These are phyloP conservation scores for Yamagishiella unicocca DNA, from an alignment of 139 green algal genomes.

Conservation along the genomic window DNA sequence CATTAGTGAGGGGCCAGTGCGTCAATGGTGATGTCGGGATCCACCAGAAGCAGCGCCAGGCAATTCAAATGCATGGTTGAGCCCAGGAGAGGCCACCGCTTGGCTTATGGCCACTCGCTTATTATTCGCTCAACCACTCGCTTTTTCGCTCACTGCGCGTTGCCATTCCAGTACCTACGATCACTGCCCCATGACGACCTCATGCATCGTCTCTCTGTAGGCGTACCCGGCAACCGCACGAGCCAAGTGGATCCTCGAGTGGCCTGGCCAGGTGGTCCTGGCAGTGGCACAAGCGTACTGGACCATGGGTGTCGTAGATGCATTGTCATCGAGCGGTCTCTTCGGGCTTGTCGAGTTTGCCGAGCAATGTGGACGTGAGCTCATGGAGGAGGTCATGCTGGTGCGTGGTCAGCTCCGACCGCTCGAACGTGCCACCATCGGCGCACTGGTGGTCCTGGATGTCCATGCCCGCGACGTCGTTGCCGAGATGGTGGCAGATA, in stretches of 20 bases:
- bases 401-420: conserved; percentile 69
- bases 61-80: too few species aligned
- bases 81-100: too few species aligned
- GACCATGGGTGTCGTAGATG: conserved; percentile 54
- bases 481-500: conserved; percentile 67
- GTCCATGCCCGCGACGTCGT: conserved; percentile 78
- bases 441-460: conserved; percentile 77
- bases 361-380: conserved; percentile 54
- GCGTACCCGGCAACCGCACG: conserved; percentile 54
- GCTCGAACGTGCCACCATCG: conserved; percentile 70
- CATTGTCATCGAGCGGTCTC: conserved; percentile 44
- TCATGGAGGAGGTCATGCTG: conserved; percentile 67
- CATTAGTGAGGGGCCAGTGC: too few species aligned
- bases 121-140: too few species aligned
- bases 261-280: conserved; percentile 67
- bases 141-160: too few species aligned
- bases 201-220: conserved; percentile 21
- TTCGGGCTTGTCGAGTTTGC: conserved; percentile 50
- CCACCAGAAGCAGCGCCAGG: too few species aligned
- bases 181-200: too few species aligned
- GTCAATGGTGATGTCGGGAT: too few species aligned
- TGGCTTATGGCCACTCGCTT: too few species aligned
- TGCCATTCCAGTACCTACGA: too few species aligned
- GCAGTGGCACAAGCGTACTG: conserved; percentile 65
- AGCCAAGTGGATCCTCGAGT: conserved; percentile 71